Conservation (phyloP, 306 rosid species). For the Sindora glabra region DNA sequence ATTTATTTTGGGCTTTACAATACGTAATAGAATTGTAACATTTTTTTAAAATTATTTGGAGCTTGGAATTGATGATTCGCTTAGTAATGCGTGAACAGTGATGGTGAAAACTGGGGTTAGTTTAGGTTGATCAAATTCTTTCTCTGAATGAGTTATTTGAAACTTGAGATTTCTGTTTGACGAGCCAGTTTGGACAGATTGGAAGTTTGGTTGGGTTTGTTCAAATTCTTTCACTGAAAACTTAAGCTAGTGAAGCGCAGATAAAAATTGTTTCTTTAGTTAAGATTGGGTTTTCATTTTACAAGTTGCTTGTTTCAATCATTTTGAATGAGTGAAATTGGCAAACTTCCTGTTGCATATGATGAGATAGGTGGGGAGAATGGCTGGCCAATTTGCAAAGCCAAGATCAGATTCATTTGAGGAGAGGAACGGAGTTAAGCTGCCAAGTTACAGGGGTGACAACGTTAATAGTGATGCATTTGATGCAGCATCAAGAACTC, state of each 20-base stretch:
- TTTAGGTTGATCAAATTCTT: neutral
- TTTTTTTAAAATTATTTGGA: neutral
- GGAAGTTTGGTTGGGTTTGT: neutral
- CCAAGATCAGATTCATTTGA: slow-evolving; percentile 42
- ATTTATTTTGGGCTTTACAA: neutral
- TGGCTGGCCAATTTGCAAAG: slow-evolving; percentile 47
- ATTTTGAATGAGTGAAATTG: slow-evolving; percentile 9
- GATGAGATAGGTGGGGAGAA: slow-evolving; percentile 33
- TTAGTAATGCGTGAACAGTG: neutral
- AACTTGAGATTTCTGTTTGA: neutral
- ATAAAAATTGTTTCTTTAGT: neutral
- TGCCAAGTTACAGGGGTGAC: slow-evolving; percentile 50
- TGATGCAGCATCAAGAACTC: slow-evolving; percentile 28
- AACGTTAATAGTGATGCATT: slow-evolving; percentile 41
- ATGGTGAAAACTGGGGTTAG: neutral
- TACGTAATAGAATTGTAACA: neutral
- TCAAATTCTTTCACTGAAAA: neutral
- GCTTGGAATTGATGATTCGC: neutral
- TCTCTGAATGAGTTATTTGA: neutral
- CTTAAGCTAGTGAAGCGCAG: neutral
- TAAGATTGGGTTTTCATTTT: neutral
- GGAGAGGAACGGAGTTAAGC: slow-evolving; percentile 36
- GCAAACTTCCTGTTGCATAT: slow-evolving; percentile 1
- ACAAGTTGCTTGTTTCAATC: neutral
- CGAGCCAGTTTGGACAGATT: neutral